phyloP scores from a whole-genome alignment of 805 yeast species.

The Starmera quercuum region DNA sequence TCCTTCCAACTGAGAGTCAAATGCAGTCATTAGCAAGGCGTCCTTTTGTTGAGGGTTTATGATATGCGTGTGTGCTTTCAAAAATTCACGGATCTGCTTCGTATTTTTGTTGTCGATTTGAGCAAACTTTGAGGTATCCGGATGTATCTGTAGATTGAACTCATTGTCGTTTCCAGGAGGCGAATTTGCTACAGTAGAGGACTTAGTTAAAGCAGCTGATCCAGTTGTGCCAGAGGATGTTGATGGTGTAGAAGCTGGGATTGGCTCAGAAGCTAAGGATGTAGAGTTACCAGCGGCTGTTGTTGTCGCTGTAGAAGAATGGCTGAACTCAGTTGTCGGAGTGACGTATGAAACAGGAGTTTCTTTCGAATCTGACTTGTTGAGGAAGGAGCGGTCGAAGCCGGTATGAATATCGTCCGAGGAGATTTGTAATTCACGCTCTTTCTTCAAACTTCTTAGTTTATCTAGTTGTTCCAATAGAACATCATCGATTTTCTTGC shows the following conservation, averaged over 20 bases:
- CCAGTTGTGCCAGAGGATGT: neutral
- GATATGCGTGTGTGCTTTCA: constrained; percentile 53
- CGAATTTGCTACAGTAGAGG: constrained; percentile 3
- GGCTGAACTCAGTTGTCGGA: constrained; percentile 18
- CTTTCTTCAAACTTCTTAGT: constrained; percentile 58
- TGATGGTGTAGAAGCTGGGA: constrained; percentile 6
- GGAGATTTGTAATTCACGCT: constrained; percentile 68
- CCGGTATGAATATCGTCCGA: constrained; percentile 91
- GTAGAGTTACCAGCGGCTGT: constrained; percentile 15
- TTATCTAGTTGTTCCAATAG: constrained; percentile 57
- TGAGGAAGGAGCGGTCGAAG: constrained; percentile 77
- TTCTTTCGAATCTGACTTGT: constrained; percentile 36
- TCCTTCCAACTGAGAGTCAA: constrained; percentile 68
- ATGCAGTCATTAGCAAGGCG: constrained; percentile 87
- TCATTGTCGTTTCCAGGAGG: constrained; percentile 15
- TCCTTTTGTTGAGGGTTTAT: constrained; percentile 83
- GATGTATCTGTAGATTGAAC: constrained; percentile 9
- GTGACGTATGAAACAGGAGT: constrained; percentile 11
- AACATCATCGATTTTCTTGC: constrained; percentile 61
- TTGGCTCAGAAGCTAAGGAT: constrained; percentile 7
- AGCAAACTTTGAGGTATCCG: constrained; percentile 38
- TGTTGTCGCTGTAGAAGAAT: constrained; percentile 16
- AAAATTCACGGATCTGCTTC: constrained; percentile 40
- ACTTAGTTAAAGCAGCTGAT: neutral
- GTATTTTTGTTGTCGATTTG: constrained; percentile 43